Conservation (phyloP, 768 basidiomycete genomes). For the Pulveroboletus ravenelii region DNA sequence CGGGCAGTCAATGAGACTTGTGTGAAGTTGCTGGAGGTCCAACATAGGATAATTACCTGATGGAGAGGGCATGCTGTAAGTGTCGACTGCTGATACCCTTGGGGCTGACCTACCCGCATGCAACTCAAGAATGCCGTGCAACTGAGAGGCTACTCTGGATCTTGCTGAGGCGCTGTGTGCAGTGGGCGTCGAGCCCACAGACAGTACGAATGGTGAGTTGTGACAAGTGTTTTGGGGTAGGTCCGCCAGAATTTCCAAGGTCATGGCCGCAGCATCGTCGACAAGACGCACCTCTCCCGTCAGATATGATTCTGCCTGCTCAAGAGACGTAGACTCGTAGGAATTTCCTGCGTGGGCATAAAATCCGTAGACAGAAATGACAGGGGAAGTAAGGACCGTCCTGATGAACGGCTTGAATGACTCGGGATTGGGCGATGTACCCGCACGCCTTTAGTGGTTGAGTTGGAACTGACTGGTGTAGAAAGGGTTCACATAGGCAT, state of each 20-base stretch:
- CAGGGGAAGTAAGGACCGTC: conserved; percentile 47
- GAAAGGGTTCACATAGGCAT: conserved; percentile 23
- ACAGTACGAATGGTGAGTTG: conserved; percentile 58
- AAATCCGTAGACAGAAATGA: conserved; percentile 70
- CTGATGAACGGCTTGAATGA: conserved; percentile 54
- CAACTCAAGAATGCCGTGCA: conserved; percentile 66
- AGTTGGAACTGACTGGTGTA: conserved; percentile 3
- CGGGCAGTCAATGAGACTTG: conserved; percentile 51
- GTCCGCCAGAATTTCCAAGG: conserved; percentile 42
- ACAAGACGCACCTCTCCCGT: conserved; percentile 67
- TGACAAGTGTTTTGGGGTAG: conserved; percentile 31
- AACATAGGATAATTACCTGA: conserved; percentile 77
- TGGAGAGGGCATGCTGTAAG: neutral
- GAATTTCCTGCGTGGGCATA: conserved; percentile 77
- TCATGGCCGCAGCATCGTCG: conserved; percentile 57
- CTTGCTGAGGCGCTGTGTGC: conserved; percentile 70
- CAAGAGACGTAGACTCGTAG: conserved; percentile 67
- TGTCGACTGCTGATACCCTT: neutral
- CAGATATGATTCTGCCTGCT: conserved; percentile 62
- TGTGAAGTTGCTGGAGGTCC: conserved; percentile 81
- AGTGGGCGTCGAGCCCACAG: conserved; percentile 84
- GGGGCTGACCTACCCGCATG: conserved; percentile 54
- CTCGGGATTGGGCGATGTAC: conserved; percentile 49
- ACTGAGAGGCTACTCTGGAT: conserved; percentile 39
- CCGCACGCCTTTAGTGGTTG: conserved; percentile 58